Evolutionary conservation across 768 basidiomycete genomes (phyloP).

Genomic region (Nevesoporus exiguus): DNA sequence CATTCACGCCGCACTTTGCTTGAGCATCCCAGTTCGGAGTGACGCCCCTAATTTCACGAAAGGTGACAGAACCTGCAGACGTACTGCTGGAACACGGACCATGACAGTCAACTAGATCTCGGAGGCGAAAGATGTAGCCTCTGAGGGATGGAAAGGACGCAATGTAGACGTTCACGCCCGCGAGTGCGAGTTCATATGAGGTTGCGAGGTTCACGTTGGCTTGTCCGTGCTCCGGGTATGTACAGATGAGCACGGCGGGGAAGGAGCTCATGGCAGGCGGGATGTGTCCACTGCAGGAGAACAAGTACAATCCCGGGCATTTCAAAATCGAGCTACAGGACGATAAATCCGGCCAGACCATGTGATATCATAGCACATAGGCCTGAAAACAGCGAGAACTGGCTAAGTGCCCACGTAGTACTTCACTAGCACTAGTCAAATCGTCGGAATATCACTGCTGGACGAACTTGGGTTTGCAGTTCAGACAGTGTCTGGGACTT

Average conservation of each 20-base stretch:
- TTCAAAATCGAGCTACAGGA: neutral
- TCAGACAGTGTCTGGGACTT: too few species aligned
- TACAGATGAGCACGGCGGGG: slow-evolving; percentile 10
- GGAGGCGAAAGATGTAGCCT: slow-evolving; percentile 5
- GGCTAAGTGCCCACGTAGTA: too few species aligned
- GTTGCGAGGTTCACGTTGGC: slow-evolving; percentile 11
- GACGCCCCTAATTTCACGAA: slow-evolving; percentile 2
- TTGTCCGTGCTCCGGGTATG: slow-evolving; percentile 4
- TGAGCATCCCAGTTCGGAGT: neutral
- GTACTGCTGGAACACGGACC: neutral
- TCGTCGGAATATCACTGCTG: too few species aligned
- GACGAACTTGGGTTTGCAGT: too few species aligned
- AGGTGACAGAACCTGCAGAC: neutral
- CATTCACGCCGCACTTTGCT: neutral
- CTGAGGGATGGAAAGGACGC: slow-evolving; percentile 12
- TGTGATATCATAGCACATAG: too few species aligned
- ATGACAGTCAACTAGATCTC: neutral
- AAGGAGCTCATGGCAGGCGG: slow-evolving; percentile 1
- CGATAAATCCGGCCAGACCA: too few species aligned
- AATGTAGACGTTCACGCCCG: slow-evolving; percentile 5
- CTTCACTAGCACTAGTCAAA: too few species aligned
- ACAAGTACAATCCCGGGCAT: neutral
- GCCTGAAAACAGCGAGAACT: too few species aligned
- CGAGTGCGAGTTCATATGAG: slow-evolving; percentile 14
- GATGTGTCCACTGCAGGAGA: too few species aligned